A percentile compares a stretch with the other conserved stretches of the same genome.
Evolutionary conservation across 164 flowering plant genomes (phyloP).

Genomic region (Piper betle): DNA sequence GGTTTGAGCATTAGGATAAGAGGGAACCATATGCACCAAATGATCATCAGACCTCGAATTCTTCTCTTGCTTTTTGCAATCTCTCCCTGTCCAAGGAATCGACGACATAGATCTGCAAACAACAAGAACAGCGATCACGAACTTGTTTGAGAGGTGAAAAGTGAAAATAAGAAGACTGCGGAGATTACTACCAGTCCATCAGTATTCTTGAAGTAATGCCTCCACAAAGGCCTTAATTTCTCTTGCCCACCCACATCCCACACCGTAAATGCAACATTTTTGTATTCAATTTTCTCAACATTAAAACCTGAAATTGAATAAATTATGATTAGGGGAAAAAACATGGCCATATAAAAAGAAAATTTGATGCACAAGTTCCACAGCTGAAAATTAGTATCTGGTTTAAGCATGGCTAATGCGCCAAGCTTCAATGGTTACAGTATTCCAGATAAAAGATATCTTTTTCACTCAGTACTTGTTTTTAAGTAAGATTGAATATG

Average conservation of each 20-base stretch:
- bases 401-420: not conserved
- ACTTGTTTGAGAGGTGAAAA: not conserved
- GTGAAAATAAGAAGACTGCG: not conserved
- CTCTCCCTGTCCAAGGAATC: slow-evolving; percentile 98
- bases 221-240: slow-evolving; percentile 93
- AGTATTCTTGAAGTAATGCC: slow-evolving; percentile 94
- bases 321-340: no score
- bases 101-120: slow-evolving; percentile 87
- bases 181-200: slow-evolving; percentile 76
- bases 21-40: not conserved
- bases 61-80: slow-evolving; percentile 78
- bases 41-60: slow-evolving; percentile 62
- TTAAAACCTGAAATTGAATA: slow-evolving; percentile 86
- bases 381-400: no score
- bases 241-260: slow-evolving; percentile 99
- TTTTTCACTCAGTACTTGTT: no score
- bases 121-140: not conserved
- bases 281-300: slow-evolving; percentile 97
- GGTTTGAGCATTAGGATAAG: not conserved
- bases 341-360: no score
- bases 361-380: not conserved
- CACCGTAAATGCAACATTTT: slow-evolving; percentile 91
- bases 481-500: no score
- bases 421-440: not conserved
- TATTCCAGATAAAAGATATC: not conserved